phyloP scores from a whole-genome alignment of 768 basidiomycete genomes.

The Brasilioporus rufonigricans region DNA sequence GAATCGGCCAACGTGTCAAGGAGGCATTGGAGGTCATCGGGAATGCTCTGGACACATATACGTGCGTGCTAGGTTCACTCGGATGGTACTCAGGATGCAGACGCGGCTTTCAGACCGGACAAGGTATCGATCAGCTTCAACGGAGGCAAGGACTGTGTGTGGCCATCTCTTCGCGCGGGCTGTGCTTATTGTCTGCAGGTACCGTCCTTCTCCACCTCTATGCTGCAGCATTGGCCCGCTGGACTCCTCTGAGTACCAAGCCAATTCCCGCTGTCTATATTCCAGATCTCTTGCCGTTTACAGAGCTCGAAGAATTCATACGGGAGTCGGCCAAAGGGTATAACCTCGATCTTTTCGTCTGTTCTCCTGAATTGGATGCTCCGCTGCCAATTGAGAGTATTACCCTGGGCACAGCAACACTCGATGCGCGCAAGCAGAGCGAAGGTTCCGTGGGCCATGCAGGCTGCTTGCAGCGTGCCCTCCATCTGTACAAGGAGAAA shows the following conservation, averaged over 20 bases:
- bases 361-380: slow-evolving; percentile 34
- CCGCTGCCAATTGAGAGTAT: slow-evolving; percentile 49
- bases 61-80: slow-evolving; percentile 52
- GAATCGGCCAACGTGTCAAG: slow-evolving; percentile 59
- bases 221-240: slow-evolving; percentile 63
- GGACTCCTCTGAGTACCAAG: slow-evolving; percentile 34
- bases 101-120: slow-evolving; percentile 48
- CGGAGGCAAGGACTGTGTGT: slow-evolving; percentile 96
- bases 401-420: slow-evolving; percentile 33
- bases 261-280: slow-evolving; percentile 79
- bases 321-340: slow-evolving; percentile 58
- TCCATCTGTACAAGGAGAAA: slow-evolving; percentile 66
- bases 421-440: slow-evolving; percentile 8
- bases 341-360: slow-evolving; percentile 67
- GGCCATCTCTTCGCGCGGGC: background rate
- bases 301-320: slow-evolving; percentile 82
- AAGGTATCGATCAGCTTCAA: slow-evolving; percentile 91
- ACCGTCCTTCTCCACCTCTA: slow-evolving; percentile 94
- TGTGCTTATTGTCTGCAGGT: slow-evolving; percentile 45
- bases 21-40: slow-evolving; percentile 85
- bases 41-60: slow-evolving; percentile 67
- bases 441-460: slow-evolving; percentile 2
- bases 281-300: slow-evolving; percentile 86
- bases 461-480: slow-evolving; percentile 47
- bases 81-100: slow-evolving; percentile 6